Percentiles rank a stretch among this genome's conserved stretches.
These are phyloP conservation scores for Microascus cirrosus DNA, from an alignment of 2,329 filamentous ascomycete species.

Conservation along the genomic window DNA sequence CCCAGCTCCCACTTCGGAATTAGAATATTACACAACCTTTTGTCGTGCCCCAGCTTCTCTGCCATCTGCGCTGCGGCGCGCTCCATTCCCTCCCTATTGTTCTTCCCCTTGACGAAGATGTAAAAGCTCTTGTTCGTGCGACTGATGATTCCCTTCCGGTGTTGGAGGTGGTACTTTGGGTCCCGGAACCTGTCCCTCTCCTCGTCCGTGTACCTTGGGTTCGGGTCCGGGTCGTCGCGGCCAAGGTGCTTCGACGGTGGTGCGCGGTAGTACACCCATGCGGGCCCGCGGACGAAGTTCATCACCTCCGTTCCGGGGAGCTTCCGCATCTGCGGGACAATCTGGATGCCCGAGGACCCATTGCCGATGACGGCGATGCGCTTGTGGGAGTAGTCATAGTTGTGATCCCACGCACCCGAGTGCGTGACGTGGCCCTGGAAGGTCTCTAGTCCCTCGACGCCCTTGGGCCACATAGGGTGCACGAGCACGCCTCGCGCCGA, in stretches of 20 bases:
- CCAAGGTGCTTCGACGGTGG: constrained; percentile 42
- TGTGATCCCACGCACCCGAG: constrained; percentile 47
- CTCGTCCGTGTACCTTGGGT: constrained; percentile 46
- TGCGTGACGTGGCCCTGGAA: constrained; percentile 47
- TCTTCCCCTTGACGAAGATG: constrained; percentile 40
- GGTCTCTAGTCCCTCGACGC: constrained; percentile 44
- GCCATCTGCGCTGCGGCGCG: constrained; percentile 39
- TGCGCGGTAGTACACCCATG: constrained; percentile 48
- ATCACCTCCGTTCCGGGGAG: constrained; percentile 38
- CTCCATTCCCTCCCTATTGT: constrained; percentile 33
- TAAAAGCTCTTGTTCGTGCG: constrained; percentile 51
- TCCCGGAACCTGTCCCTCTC: constrained; percentile 46
- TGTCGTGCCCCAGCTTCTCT: constrained; percentile 37
- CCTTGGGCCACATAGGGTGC: constrained; percentile 44
- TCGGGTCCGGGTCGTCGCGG: constrained; percentile 39
- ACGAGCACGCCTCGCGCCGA: constrained; percentile 51
- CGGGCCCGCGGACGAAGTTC: constrained; percentile 53
- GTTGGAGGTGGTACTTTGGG: constrained; percentile 47
- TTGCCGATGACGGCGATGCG: constrained; percentile 50
- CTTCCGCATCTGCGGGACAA: constrained; percentile 42
- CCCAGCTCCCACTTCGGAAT: constrained; percentile 52
- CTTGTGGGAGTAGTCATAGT: constrained; percentile 36
- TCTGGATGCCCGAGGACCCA: constrained; percentile 48
- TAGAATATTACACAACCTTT: constrained; percentile 42
- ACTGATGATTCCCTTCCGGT: constrained; percentile 44